Percentiles rank a stretch among this genome's conserved stretches.
phyloP scores from a whole-genome alignment of 1,284 basidiomycete genomes.

The Ceratobasidium sp. region DNA sequence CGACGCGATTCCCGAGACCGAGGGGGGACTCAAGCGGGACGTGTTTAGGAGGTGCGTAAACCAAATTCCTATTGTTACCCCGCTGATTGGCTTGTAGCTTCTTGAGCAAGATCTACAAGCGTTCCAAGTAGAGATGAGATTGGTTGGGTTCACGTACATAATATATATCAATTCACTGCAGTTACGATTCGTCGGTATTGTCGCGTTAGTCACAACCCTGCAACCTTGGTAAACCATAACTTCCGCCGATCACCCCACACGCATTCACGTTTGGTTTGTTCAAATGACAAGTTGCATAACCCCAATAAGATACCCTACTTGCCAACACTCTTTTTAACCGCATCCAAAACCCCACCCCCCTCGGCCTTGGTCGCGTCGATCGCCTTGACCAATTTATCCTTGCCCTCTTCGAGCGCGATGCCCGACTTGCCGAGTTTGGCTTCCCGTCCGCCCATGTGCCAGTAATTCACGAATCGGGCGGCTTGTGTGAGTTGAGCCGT shows the following conservation, averaged over 20 bases:
- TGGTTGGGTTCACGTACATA: too few relatives aligned
- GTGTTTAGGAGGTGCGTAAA: slow-evolving; percentile 65
- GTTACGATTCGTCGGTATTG: too few relatives aligned
- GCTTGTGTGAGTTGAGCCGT: slow-evolving; percentile 86
- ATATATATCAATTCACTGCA: too few relatives aligned
- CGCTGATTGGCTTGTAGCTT: slow-evolving; percentile 55
- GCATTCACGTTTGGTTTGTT: too few relatives aligned
- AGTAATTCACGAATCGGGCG: slow-evolving; percentile 86
- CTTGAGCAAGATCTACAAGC: slow-evolving; percentile 89
- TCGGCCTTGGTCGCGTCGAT: slow-evolving; percentile 32
- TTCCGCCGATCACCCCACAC: too few relatives aligned
- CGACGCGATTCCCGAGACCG: slow-evolving; percentile 68
- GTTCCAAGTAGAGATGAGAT: slow-evolving; percentile 65
- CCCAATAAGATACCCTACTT: slow-evolving; percentile 14
- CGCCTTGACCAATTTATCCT: slow-evolving; percentile 10
- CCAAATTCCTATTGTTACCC: neutral
- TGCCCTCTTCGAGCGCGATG: slow-evolving; percentile 10
- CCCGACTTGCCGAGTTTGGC: slow-evolving; percentile 54
- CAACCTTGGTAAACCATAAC: too few relatives aligned
- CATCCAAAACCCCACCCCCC: slow-evolving; percentile 14
- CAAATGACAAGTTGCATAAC: neutral
- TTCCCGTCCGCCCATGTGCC: slow-evolving; percentile 81
- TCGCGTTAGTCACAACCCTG: too few relatives aligned
- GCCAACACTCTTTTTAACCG: slow-evolving; percentile 13
- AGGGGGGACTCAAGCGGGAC: slow-evolving; percentile 72